Evolutionary conservation across 2,329 filamentous ascomycete genomes (phyloP).

Genomic region (Aspergillus versicolor): DNA sequence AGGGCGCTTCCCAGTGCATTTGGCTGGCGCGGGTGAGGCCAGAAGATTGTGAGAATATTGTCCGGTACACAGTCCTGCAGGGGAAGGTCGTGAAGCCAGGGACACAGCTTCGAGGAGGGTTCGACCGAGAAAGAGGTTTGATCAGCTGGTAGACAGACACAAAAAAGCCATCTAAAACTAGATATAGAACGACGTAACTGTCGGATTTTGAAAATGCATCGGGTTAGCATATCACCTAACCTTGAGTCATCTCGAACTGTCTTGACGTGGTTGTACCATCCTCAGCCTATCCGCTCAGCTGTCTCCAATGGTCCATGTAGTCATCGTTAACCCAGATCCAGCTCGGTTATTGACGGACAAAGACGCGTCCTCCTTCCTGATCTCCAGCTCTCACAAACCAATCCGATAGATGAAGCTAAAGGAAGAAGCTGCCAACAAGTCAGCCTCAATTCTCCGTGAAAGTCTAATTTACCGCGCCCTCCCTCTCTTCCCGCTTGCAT

Average conservation of each 20-base stretch:
- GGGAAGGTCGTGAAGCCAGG: slow-evolving; percentile 92
- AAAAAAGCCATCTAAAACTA: neutral
- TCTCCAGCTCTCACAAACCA: neutral
- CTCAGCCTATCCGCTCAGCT: neutral
- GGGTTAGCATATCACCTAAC: neutral
- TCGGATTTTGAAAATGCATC: neutral
- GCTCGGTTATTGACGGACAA: slow-evolving; percentile 1
- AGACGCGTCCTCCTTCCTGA: neutral
- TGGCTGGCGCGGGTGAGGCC: slow-evolving; percentile 84
- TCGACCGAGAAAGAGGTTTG: slow-evolving; percentile 76
- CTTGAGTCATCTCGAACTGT: neutral
- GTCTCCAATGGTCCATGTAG: neutral
- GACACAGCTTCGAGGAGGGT: slow-evolving; percentile 81
- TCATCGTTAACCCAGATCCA: neutral
- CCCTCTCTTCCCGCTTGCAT: neutral
- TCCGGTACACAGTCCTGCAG: slow-evolving; percentile 84
- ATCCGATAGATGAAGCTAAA: neutral
- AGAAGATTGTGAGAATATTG: slow-evolving; percentile 89
- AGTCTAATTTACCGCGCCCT: neutral
- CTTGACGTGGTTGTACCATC: neutral
- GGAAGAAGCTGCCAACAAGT: neutral
- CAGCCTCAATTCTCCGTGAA: neutral
- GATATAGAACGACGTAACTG: slow-evolving; percentile 1
- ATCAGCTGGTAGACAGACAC: slow-evolving; percentile 72
- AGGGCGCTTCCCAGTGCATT: slow-evolving; percentile 80